Conservation (phyloP, 805 yeast genomes). For the Candida schatavii region DNA sequence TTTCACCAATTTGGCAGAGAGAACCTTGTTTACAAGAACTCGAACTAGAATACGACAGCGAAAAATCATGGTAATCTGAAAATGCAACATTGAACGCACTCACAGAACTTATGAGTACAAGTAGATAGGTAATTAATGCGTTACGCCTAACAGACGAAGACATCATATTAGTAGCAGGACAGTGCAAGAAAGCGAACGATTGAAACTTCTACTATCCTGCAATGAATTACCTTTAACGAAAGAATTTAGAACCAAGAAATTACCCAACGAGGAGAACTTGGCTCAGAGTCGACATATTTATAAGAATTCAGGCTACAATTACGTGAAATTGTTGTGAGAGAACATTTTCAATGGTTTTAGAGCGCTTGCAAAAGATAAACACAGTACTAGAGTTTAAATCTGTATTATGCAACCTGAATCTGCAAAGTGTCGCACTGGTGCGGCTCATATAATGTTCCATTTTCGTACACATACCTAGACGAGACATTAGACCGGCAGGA, state of each 20-base stretch:
- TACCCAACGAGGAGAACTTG: too few species aligned
- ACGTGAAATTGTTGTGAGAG: background rate
- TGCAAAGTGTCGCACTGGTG: background rate
- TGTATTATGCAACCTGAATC: background rate
- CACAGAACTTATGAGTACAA: background rate
- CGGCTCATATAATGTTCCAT: background rate
- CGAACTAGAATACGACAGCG: background rate
- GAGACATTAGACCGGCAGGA: background rate
- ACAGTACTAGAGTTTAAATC: background rate
- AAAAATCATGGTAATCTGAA: slow-evolving; percentile 5
- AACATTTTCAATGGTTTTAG: too few species aligned
- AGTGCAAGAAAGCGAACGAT: background rate
- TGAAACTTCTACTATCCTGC: too few species aligned
- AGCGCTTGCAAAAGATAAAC: background rate
- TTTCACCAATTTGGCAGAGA: slow-evolving; percentile 2
- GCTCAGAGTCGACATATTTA: too few species aligned
- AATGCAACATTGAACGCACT: slow-evolving; percentile 3
- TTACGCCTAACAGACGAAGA: background rate
- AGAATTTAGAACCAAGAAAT: too few species aligned
- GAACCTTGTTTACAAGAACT: background rate
- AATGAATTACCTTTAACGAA: too few species aligned
- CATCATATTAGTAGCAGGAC: background rate
- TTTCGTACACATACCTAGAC: background rate
- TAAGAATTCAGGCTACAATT: background rate
- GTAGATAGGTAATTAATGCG: background rate